Evolutionary conservation across 2,329 filamentous ascomycete species (phyloP).

Genomic region (Colletotrichum sojae): DNA sequence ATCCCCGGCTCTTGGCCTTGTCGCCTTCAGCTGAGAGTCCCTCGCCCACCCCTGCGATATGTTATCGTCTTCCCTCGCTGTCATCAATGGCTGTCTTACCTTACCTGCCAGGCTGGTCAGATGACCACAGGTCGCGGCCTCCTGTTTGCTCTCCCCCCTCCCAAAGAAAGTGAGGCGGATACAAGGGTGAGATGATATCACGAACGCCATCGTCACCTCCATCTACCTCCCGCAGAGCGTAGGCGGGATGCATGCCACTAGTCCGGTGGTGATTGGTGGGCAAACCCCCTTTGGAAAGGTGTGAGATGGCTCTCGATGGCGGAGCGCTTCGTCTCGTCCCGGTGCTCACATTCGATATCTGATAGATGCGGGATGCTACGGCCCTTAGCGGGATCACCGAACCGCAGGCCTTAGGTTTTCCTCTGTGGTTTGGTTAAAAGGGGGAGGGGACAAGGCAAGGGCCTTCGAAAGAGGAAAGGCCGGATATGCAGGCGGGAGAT

Average conservation of each 20-base stretch:
- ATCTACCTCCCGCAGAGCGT: not conserved
- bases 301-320: not conserved
- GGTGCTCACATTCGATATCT: conserved; percentile 33
- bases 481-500: conserved; percentile 22
- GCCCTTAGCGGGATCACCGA: conserved; percentile 27
- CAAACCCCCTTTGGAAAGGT: not conserved
- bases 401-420: not conserved
- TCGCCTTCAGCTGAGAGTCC: too few species aligned
- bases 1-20: not conserved
- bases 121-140: conserved; percentile 13
- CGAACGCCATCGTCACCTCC: conserved; percentile 24
- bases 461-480: conserved; percentile 13
- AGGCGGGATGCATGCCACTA: conserved; percentile 36
- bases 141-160: not conserved
- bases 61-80: not conserved
- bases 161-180: conserved; percentile 23
- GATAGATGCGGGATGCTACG: conserved; percentile 31
- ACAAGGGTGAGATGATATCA: conserved; percentile 37
- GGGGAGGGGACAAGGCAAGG: not conserved
- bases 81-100: conserved; percentile 30
- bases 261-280: conserved; percentile 35
- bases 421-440: too few species aligned
- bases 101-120: conserved; percentile 16
- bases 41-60: too few species aligned
- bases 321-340: conserved; percentile 27